Conservation (phyloP, 2,329 filamentous ascomycete genomes). For the Pezicula neosporulosa region DNA sequence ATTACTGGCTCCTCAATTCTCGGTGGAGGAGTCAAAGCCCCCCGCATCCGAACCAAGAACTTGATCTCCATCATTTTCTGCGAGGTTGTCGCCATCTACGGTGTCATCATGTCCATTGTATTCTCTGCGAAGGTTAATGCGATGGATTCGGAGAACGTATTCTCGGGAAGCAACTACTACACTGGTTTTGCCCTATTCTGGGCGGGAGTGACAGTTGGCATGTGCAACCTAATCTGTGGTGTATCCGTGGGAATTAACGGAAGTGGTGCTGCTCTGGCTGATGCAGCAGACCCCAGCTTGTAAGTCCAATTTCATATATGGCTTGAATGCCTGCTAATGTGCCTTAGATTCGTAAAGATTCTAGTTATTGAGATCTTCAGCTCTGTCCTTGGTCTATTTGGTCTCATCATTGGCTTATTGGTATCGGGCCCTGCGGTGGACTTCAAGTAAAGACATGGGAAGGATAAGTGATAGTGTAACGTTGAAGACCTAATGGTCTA, state of each 20-base stretch:
- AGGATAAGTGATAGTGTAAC: neutral
- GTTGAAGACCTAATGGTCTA: neutral
- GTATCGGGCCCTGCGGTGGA: constrained; percentile 79
- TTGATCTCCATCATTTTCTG: constrained; percentile 99
- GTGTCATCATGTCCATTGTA: constrained; percentile 99
- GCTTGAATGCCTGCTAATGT: constrained; percentile 10
- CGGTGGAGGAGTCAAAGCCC: constrained; percentile 92
- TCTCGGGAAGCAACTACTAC: constrained; percentile 80
- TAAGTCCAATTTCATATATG: constrained; percentile 45
- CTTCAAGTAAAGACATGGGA: constrained; percentile 41
- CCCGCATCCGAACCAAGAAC: constrained; percentile 98
- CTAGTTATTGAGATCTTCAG: constrained; percentile 99
- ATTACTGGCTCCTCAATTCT: constrained; percentile 97
- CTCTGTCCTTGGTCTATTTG: constrained; percentile 93
- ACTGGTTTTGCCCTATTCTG: constrained; percentile 96
- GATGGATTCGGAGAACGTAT: constrained; percentile 61
- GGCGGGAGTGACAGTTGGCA: constrained; percentile 88
- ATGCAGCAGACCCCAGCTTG: constrained; percentile 89
- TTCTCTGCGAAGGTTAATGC: constrained; percentile 84
- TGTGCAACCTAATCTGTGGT: constrained; percentile 95
- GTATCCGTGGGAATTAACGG: constrained; percentile 97
- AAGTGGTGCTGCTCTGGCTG: constrained; percentile 90
- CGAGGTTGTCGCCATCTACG: constrained; percentile 99
- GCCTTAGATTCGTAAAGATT: constrained; percentile 87
- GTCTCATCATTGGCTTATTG: constrained; percentile 89